These are phyloP conservation scores for Neoboletus magnificus DNA, from an alignment of 768 basidiomycete genomes.

Conservation along the genomic window DNA sequence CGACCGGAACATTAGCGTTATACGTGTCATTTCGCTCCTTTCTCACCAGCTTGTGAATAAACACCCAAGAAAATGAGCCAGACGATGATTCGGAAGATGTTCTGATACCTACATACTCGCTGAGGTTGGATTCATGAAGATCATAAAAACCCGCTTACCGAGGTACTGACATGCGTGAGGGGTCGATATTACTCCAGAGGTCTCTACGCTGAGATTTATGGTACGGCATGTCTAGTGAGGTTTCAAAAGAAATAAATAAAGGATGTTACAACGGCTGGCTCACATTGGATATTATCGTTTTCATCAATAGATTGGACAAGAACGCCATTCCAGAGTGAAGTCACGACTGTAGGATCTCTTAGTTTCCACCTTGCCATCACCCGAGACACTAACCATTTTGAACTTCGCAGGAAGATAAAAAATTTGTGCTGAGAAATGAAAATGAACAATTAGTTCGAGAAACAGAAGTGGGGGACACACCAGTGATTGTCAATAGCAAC, in stretches of 20 bases:
- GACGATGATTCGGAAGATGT: conserved; percentile 69
- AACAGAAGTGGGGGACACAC: conserved; percentile 36
- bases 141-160: conserved; percentile 36
- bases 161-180: conserved; percentile 77
- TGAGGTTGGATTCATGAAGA: neutral
- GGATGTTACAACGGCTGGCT: conserved; percentile 13
- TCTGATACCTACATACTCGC: conserved; percentile 64
- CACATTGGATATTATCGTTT: conserved; percentile 76
- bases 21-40: neutral
- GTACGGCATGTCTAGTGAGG: conserved; percentile 61
- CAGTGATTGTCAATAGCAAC: conserved; percentile 91
- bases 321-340: conserved; percentile 78
- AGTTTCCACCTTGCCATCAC: neutral
- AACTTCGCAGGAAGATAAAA: conserved; percentile 81
- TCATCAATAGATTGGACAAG: conserved; percentile 77
- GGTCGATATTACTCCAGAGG: conserved; percentile 73
- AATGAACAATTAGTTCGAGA: conserved; percentile 1
- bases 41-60: conserved; percentile 80
- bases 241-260: conserved; percentile 7
- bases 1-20: conserved; percentile 1
- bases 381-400: conserved; percentile 58
- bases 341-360: conserved; percentile 54
- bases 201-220: conserved; percentile 47
- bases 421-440: conserved; percentile 57
- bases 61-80: conserved; percentile 77